Percentiles rank a stretch among this genome's conserved stretches.
Evolutionary conservation across 2,329 filamentous ascomycete species (phyloP).

Genomic region (Calycina herbarum): DNA sequence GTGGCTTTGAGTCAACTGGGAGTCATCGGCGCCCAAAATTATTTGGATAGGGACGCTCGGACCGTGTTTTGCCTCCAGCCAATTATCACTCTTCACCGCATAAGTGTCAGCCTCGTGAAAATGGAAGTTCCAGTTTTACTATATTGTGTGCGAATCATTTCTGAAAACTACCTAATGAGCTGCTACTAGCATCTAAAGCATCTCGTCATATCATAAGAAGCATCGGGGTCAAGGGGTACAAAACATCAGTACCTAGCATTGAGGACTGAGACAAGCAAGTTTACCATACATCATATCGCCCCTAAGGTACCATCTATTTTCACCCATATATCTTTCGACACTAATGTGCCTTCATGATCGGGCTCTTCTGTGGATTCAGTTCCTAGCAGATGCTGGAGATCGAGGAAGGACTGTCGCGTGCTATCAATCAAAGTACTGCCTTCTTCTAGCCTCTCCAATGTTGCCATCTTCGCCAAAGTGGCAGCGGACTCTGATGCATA

Average conservation of each 20-base stretch:
- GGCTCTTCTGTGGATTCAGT: neutral
- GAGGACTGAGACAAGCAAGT: neutral
- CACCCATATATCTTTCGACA: constrained; percentile 33
- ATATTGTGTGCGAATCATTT: too few relatives aligned
- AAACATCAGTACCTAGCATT: neutral
- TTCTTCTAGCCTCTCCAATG: constrained; percentile 60
- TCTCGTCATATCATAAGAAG: neutral
- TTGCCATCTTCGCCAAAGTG: constrained; percentile 56
- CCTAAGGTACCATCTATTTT: constrained; percentile 36
- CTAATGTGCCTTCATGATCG: neutral
- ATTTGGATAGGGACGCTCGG: neutral
- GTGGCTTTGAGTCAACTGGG: constrained; percentile 11
- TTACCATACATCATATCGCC: constrained; percentile 22
- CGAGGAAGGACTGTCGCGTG: constrained; percentile 50
- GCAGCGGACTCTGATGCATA: constrained; percentile 61
- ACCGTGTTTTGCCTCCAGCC: constrained; percentile 1
- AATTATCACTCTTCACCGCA: neutral
- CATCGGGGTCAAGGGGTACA: neutral
- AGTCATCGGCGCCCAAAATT: neutral
- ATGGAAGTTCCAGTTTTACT: too few relatives aligned
- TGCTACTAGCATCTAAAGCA: neutral
- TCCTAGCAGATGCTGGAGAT: constrained; percentile 52
- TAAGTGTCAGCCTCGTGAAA: neutral
- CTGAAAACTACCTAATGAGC: neutral
- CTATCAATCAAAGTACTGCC: constrained; percentile 57